Evolutionary conservation across 352 stramenopile genomes (phyloP).

Genomic region (Pythium monospermum): DNA sequence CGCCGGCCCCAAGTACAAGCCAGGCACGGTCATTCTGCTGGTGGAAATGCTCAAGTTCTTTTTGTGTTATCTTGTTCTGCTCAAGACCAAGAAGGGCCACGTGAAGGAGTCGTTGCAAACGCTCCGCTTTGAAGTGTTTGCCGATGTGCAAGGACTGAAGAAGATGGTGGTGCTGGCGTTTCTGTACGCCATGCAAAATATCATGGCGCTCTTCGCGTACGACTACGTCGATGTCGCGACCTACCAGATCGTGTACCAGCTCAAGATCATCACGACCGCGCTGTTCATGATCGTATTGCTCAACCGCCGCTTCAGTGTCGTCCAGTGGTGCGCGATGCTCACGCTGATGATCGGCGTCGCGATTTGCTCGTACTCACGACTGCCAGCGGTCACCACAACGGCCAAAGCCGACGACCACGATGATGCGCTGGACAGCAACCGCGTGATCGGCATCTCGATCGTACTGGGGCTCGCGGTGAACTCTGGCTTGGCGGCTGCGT

Average conservation of each 20-base stretch:
- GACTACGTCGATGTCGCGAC: conserved; percentile 87
- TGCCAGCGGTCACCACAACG: conserved; percentile 26
- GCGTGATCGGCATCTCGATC: conserved; percentile 75
- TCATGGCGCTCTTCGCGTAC: conserved; percentile 82
- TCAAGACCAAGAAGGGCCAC: conserved; percentile 55
- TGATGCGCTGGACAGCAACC: conserved; percentile 33
- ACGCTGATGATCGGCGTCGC: conserved; percentile 82
- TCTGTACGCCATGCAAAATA: conserved; percentile 85
- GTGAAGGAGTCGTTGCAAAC: conserved; percentile 48
- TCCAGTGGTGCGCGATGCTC: conserved; percentile 84
- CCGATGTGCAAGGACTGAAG: conserved; percentile 64
- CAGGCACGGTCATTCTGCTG: conserved; percentile 71
- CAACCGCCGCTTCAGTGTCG: conserved; percentile 73
- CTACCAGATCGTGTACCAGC: conserved; percentile 89
- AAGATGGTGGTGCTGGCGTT: conserved; percentile 86
- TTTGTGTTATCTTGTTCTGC: conserved; percentile 71
- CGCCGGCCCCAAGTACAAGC: conserved; percentile 74
- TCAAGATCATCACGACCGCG: conserved; percentile 89
- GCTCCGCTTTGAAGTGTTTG: conserved; percentile 75
- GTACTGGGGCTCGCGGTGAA: conserved; percentile 78
- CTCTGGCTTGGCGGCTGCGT: conserved; percentile 80
- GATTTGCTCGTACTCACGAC: conserved; percentile 79
- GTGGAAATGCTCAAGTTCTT: conserved; percentile 82
- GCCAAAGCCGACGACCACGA: conserved; percentile 18
- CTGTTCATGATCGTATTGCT: conserved; percentile 88